A percentile compares a stretch with the other conserved stretches of the same genome.
These are phyloP conservation scores for Bothriochloa decipiens DNA, from an alignment of 176 grass and related monocot species.

Conservation along the genomic window DNA sequence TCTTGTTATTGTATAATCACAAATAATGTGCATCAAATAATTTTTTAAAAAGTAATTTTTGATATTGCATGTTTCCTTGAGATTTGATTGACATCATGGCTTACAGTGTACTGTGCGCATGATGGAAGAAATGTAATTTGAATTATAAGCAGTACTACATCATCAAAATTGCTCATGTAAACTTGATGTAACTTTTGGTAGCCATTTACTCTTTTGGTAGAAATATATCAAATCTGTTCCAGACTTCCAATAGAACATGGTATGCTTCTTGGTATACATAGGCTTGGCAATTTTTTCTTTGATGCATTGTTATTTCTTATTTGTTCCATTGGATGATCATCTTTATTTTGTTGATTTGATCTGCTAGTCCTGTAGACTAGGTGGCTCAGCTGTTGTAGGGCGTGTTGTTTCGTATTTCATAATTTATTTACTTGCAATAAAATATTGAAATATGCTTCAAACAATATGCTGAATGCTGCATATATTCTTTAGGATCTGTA, in stretches of 20 bases:
- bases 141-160: neutral
- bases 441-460: slow-evolving; percentile 24
- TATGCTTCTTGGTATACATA: slow-evolving; percentile 7
- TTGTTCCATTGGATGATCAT: neutral
- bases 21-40: neutral
- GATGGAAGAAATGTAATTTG: neutral
- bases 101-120: neutral
- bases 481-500: neutral
- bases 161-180: neutral
- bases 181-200: slow-evolving; percentile 15
- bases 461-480: neutral
- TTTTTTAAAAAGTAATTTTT: neutral
- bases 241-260: neutral
- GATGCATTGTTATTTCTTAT: neutral
- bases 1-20: neutral
- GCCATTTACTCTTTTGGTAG: neutral
- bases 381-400: neutral
- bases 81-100: neutral
- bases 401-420: neutral
- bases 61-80: neutral
- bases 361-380: neutral
- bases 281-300: neutral
- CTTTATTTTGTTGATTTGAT: slow-evolving; percentile 4
- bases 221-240: slow-evolving; percentile 12
- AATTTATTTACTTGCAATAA: neutral